Percentiles rank a stretch among this genome's conserved stretches.
Conservation (phyloP, 148 eudicot species). For the Hydrangea macrophylla region DNA sequence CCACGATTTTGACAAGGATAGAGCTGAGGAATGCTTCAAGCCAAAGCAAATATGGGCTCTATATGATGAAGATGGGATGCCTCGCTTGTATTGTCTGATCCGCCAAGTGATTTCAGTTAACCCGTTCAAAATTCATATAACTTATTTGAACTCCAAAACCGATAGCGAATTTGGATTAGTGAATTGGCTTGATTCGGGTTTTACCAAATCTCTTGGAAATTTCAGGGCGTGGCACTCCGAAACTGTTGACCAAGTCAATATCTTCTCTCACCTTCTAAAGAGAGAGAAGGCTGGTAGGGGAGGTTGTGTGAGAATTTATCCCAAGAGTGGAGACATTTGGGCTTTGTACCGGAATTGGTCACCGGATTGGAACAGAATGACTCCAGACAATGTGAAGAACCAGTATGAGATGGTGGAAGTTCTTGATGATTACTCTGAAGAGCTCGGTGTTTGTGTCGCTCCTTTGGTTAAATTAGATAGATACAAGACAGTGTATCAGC, state of each 20-base stretch:
- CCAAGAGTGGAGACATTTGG: slow-evolving; percentile 88
- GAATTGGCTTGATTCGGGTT: slow-evolving; percentile 79
- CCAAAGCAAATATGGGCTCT: slow-evolving; percentile 99
- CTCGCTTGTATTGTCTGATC: slow-evolving; percentile 89
- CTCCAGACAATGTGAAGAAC: slow-evolving; percentile 79
- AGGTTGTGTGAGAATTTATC: slow-evolving; percentile 81
- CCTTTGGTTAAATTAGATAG: slow-evolving; percentile 74
- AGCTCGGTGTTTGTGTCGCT: slow-evolving; percentile 61
- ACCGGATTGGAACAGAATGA: slow-evolving; percentile 68
- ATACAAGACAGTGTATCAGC: slow-evolving; percentile 78
- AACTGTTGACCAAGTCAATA: slow-evolving; percentile 82
- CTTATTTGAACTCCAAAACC: slow-evolving; percentile 83
- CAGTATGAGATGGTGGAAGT: slow-evolving; percentile 96
- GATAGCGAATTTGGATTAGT: slow-evolving; percentile 80
- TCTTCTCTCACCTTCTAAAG: slow-evolving; percentile 77
- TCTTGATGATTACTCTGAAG: slow-evolving; percentile 79
- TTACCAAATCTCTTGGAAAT: slow-evolving; percentile 92
- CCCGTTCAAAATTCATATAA: slow-evolving; percentile 79
- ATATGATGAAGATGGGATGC: slow-evolving; percentile 99
- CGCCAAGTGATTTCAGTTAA: slow-evolving; percentile 72
- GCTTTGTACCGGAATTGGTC: slow-evolving; percentile 94
- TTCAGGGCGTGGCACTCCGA: slow-evolving; percentile 73
- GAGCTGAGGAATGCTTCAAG: slow-evolving; percentile 87
- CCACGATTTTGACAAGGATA: slow-evolving; percentile 93
- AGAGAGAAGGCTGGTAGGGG: slow-evolving; percentile 88